Percentiles rank a stretch among this genome's conserved stretches.
Evolutionary conservation across 1,139 yeast species (phyloP).

Genomic region (Meyerozyma sp.): DNA sequence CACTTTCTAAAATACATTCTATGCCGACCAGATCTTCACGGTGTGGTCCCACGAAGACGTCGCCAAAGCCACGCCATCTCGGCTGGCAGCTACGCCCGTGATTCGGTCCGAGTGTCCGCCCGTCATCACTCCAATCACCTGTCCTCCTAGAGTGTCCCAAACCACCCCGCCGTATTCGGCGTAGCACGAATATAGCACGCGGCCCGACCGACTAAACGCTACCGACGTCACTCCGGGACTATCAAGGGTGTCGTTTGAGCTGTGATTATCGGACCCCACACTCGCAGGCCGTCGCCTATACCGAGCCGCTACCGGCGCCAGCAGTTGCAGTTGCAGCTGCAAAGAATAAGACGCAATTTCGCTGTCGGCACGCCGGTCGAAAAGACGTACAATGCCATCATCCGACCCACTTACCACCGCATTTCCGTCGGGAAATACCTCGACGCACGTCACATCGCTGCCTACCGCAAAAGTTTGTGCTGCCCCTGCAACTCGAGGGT

Average conservation of each 20-base stretch:
- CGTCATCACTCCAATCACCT: constrained; percentile 52
- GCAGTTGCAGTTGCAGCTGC: constrained; percentile 8
- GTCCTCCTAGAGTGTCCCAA: constrained; percentile 73
- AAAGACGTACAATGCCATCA: constrained; percentile 68
- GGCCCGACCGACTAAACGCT: constrained; percentile 71
- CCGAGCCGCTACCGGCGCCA: not conserved
- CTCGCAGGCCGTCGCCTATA: not conserved
- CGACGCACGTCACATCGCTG: constrained; percentile 62
- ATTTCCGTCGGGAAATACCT: constrained; percentile 66
- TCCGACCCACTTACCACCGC: constrained; percentile 72
- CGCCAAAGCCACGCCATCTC: constrained; percentile 69
- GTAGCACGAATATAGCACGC: constrained; percentile 71
- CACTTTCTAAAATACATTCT: too few relatives aligned
- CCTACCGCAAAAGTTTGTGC: constrained; percentile 59
- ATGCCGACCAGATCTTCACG: constrained; percentile 57
- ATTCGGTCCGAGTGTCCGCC: constrained; percentile 49
- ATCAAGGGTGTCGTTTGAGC: constrained; percentile 34
- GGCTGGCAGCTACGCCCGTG: constrained; percentile 60
- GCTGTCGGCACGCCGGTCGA: constrained; percentile 76
- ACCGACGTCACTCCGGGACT: constrained; percentile 64
- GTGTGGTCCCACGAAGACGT: constrained; percentile 73
- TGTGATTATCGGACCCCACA: not conserved
- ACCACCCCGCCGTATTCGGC: constrained; percentile 70
- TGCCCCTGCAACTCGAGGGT: constrained; percentile 48
- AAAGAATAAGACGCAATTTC: constrained; percentile 53